Evolutionary conservation across 2,329 filamentous ascomycete species (phyloP), one percentile per base, ranked within the genome.

Genomic region (Aureobasidium zeae): DNA sequence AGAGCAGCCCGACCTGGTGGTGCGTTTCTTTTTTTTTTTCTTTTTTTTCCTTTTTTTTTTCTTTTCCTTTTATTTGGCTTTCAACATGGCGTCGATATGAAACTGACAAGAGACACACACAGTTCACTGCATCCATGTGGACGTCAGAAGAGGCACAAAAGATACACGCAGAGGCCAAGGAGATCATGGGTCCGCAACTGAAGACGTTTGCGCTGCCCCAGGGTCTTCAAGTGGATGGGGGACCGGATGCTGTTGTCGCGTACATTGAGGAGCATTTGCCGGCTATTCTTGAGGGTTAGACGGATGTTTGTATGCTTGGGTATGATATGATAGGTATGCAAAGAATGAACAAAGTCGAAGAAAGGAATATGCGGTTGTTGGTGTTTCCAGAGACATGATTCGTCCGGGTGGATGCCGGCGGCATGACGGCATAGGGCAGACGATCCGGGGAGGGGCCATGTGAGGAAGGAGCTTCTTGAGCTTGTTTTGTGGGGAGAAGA

Each of bases 101-200:
- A 4, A 28, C 28, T 34, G n/a, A 41, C 25, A 39, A 32, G 32
- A 25, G n/a, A n/a, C n/a, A n/a, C 20, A 31, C 11, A 44, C 47
- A 79, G 73, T 79, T 78, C 63, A 76, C 71, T 39, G 77, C 78
- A 2, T 80, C 71, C 3, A 75, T 75, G 72, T 75, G 72, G 72
- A 66, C 68, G 22, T 53, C 64, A 0, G 69, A 74, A 49, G 63
- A 76, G 55, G 65, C 64, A 17, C 52, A 60, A 5, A 54, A 65
- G 47, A 73, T 74, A 19, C 58, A 65, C 17, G 51, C 55, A 1
- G 67, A 68, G 22, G 72, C 72, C 1, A 60, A 62, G 46, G 54
- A 59, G 1, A 61, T 67, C 19, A 57, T 64, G 16, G 57, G 55
- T n/a, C 70, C 72, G 0, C 62, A 64, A 8, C 65, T 75, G 48